Conservation (phyloP, 306 rosid genomes). For the Rosa rugosa region DNA sequence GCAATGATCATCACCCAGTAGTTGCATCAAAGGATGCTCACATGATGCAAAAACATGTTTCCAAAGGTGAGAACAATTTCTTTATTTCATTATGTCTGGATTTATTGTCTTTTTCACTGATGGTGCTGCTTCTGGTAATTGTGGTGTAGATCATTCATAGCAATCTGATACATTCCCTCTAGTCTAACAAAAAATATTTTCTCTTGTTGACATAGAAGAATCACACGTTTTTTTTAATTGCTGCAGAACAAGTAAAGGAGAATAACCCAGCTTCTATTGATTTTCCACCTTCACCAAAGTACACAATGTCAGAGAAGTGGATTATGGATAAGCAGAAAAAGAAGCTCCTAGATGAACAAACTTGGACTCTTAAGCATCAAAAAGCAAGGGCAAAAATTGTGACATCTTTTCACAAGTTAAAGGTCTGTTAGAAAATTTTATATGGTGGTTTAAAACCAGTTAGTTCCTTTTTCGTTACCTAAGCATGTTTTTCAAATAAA, state of each 20-base stretch:
- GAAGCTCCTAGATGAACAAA: conserved; percentile 63
- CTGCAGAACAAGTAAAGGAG: conserved; percentile 56
- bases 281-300: conserved; percentile 55
- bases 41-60: conserved; percentile 46
- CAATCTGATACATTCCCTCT: conserved; percentile 30
- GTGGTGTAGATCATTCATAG: conserved; percentile 31
- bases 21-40: conserved; percentile 52
- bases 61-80: conserved; percentile 56
- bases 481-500: neutral
- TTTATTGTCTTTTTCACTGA: conserved; percentile 12
- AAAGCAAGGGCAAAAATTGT: conserved; percentile 71
- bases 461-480: neutral
- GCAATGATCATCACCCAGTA: conserved; percentile 49
- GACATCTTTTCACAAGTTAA: conserved; percentile 67
- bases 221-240: conserved; percentile 28
- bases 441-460: conserved; percentile 10
- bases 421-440: conserved; percentile 40
- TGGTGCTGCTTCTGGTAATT: conserved; percentile 18
- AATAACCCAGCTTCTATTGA: conserved; percentile 47
- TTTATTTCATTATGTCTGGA: conserved; percentile 9
- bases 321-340: conserved; percentile 76
- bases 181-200: conserved; percentile 28
- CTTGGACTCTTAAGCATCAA: conserved; percentile 69
- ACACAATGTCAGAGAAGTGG: conserved; percentile 91
- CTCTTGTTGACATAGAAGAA: conserved; percentile 29